Conservation (phyloP, 2,329 filamentous ascomycete species). For the Calonectria naviculata region DNA sequence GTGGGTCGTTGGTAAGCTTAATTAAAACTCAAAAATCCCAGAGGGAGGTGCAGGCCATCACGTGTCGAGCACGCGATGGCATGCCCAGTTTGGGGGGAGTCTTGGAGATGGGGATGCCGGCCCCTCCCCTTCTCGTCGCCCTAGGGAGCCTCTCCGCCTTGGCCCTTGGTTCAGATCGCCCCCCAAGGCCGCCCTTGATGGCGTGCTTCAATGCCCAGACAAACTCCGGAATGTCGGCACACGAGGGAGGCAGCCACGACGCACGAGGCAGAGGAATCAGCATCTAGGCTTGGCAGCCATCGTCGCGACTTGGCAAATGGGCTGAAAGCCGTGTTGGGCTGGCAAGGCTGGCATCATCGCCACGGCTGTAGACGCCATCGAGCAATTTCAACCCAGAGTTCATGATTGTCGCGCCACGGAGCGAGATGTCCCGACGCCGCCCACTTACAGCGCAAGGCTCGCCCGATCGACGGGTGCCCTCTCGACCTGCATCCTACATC, state of each 20-base stretch:
- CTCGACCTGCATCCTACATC: neutral
- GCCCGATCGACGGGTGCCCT: neutral
- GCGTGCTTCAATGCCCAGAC: conserved; percentile 11
- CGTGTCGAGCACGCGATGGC: conserved; percentile 13
- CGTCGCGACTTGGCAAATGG: neutral
- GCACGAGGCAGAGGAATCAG: neutral
- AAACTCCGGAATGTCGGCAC: conserved; percentile 18
- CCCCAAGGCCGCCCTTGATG: neutral
- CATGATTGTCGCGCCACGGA: neutral
- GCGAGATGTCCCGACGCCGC: neutral
- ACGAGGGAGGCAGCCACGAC: conserved; percentile 6
- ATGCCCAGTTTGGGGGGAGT: neutral
- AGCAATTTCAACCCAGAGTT: conserved; percentile 4
- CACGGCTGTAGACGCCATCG: conserved; percentile 36
- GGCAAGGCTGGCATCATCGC: conserved; percentile 34
- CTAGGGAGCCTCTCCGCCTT: neutral
- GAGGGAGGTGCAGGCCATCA: conserved; percentile 7
- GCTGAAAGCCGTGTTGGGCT: neutral
- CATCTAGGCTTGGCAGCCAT: conserved; percentile 19
- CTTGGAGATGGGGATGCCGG: neutral
- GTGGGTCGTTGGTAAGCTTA: conserved; percentile 22
- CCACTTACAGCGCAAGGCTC: neutral
- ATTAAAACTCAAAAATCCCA: conserved; percentile 18
- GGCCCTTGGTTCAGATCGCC: neutral
- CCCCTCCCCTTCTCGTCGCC: no score